Conservation (phyloP, 176 grass and related monocot genomes). For the Secale cereale region DNA sequence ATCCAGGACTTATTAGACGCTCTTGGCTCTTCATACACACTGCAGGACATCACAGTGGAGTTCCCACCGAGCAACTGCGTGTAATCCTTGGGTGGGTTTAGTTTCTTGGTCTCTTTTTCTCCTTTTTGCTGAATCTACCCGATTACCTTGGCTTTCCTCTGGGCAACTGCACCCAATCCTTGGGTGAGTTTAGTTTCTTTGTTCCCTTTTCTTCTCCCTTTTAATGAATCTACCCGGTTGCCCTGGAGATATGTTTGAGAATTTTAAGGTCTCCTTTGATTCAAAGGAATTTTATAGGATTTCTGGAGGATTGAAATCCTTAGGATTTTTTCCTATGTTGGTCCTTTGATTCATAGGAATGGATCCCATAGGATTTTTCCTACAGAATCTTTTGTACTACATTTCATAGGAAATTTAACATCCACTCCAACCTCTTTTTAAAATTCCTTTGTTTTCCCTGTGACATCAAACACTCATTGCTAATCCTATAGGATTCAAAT, state of each 20-base stretch:
- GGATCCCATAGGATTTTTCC: no score
- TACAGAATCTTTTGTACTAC: no score
- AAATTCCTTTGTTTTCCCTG: no score
- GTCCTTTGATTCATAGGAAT: no score
- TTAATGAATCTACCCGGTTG: background rate
- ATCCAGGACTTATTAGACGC: background rate
- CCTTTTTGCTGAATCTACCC: slow-evolving; percentile 15
- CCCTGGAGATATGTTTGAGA: background rate
- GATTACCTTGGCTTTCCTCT: background rate
- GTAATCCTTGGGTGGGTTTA: slow-evolving; percentile 16
- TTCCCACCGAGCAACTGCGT: background rate
- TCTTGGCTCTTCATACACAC: slow-evolving; percentile 7
- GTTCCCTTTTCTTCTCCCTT: slow-evolving; percentile 3
- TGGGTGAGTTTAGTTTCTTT: background rate
- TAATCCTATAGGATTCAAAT: no score
- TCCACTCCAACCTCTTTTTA: no score
- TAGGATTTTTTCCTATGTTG: no score
- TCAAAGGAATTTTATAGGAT: no score
- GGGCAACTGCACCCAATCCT: background rate
- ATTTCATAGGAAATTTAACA: no score
- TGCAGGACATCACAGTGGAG: background rate
- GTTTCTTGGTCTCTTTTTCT: background rate
- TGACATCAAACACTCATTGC: no score
- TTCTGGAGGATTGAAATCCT: no score
- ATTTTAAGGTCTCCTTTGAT: no score